phyloP scores from a whole-genome alignment of 257 asterid genomes.

The Fraxinus cuspidata region DNA sequence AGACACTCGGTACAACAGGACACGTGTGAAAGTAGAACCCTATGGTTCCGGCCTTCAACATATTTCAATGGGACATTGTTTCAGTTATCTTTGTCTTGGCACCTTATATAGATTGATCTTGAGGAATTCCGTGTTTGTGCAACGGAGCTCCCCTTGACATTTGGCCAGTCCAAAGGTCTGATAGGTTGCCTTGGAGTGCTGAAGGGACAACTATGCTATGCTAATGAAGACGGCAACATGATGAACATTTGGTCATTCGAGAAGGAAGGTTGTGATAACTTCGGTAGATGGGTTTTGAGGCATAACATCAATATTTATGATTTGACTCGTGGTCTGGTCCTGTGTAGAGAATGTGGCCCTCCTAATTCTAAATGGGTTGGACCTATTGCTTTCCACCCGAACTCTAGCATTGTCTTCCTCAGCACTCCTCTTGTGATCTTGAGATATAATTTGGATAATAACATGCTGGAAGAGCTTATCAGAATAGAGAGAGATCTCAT shows the following conservation, averaged over 20 bases:
- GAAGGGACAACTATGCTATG: not conserved
- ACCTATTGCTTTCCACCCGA: not conserved
- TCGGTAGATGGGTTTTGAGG: not conserved
- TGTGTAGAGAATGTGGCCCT: not conserved
- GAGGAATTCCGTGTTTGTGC: not conserved
- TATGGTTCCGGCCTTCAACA: not conserved
- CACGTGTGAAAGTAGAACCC: not conserved
- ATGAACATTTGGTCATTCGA: not conserved
- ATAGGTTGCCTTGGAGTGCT: not conserved
- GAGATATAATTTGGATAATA: not conserved
- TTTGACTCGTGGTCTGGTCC: not conserved
- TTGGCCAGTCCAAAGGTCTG: not conserved
- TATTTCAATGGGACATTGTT: not conserved
- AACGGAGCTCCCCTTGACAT: not conserved
- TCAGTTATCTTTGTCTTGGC: not conserved
- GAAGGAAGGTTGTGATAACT: not conserved
- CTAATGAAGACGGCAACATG: not conserved
- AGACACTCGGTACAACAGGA: not conserved
- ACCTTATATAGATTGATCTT: not conserved
- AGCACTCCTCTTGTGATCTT: not conserved
- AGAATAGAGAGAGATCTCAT: not conserved
- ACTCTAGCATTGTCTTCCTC: not conserved
- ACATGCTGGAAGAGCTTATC: not conserved
- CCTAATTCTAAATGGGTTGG: not conserved
- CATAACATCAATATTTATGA: not conserved